Base-by-base conservation (phyloP, 2,329 filamentous ascomycete genomes). In the Penicillium sp. region DNA sequence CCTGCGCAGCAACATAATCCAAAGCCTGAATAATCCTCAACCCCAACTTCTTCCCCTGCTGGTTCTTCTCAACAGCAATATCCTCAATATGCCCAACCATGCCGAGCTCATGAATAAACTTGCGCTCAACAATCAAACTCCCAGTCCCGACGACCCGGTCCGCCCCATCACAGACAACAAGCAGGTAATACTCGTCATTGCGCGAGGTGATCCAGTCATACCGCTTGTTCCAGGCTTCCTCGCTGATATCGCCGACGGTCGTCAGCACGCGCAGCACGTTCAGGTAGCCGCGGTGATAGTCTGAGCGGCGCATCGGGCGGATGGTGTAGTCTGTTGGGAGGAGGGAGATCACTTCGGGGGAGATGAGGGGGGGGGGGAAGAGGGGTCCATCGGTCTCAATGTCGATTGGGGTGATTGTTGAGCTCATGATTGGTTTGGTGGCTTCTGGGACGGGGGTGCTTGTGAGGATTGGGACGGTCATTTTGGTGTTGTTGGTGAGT, bases 1-100 rank as follows among this genome's bases (percentile, higher is more conserved):
- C 85, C 68, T 89, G 82, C 68, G 89, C 83, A 47, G 91, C 90
- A 52, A 97, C 84, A 67, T 80, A 87, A 72, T 97, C 91, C 66
- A 99, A 80, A 7, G 92, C 90, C 75, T 97, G 89, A 64, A 97
- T 97, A 59, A 97, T 86, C 59, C 89, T 82, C 65, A 96, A 76
- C 4, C 93, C 93, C 36, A 97, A 79, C 75, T 95, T 96, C 82
- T 97, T 96, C 61, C 93, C 93, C 73, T 97, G 93, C 75, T 97
- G 90, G 63, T 95, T 88, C 74, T 91, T 90, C 57, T 88, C 84
- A 31, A 99, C 91, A 14, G 92, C 91, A 68, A 99, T 96, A 69
- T 99, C 93, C 72, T 97, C 93, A 72, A 97, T 96, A 73, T 97
- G 93, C 11, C 92, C 93, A 22, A 96, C 92, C 60, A 70, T 58